Percentiles rank a stretch among this genome's conserved stretches.
These are phyloP conservation scores for Oligophagozyma castellii DNA, from an alignment of 1,139 yeast genomes.

Conservation along the genomic window DNA sequence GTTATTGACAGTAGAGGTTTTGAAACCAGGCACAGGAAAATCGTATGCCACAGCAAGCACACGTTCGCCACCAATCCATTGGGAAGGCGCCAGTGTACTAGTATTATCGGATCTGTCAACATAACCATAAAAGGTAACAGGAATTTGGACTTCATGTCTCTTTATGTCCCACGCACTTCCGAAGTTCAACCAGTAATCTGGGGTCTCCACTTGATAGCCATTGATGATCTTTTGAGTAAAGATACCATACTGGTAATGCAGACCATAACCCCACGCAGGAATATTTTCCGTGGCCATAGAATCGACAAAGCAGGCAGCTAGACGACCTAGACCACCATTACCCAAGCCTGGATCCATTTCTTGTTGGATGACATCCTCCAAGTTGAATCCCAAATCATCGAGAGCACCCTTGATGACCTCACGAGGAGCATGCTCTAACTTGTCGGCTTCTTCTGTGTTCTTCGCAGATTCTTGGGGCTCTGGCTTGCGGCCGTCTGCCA, in stretches of 20 bases:
- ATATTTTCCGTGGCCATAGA: slow-evolving; percentile 76
- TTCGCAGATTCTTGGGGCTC: slow-evolving; percentile 14
- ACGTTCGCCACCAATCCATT: slow-evolving; percentile 84
- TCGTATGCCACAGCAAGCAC: slow-evolving; percentile 88
- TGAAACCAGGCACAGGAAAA: slow-evolving; percentile 86
- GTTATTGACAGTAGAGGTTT: slow-evolving; percentile 74
- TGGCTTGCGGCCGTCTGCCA: slow-evolving; percentile 29
- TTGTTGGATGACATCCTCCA: slow-evolving; percentile 73
- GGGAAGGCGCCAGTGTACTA: slow-evolving; percentile 32
- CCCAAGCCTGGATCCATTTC: slow-evolving; percentile 95
- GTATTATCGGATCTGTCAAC: slow-evolving; percentile 49
- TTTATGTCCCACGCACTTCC: slow-evolving; percentile 91
- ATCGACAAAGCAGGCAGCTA: slow-evolving; percentile 91
- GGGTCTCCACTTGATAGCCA: slow-evolving; percentile 88
- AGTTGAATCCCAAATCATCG: slow-evolving; percentile 66
- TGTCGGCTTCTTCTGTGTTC: slow-evolving; percentile 15
- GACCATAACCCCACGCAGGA: slow-evolving; percentile 95
- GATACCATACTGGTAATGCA: slow-evolving; percentile 87
- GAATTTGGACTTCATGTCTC: slow-evolving; percentile 75
- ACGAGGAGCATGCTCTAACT: slow-evolving; percentile 25
- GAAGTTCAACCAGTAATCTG: slow-evolving; percentile 85
- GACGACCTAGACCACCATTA: slow-evolving; percentile 88
- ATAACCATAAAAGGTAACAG: slow-evolving; percentile 84
- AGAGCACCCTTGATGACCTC: slow-evolving; percentile 42
- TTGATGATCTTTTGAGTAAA: slow-evolving; percentile 82